Evolutionary conservation across 805 yeast genomes (phyloP).

Genomic region (Tetrapisispora namnaoensis): DNA sequence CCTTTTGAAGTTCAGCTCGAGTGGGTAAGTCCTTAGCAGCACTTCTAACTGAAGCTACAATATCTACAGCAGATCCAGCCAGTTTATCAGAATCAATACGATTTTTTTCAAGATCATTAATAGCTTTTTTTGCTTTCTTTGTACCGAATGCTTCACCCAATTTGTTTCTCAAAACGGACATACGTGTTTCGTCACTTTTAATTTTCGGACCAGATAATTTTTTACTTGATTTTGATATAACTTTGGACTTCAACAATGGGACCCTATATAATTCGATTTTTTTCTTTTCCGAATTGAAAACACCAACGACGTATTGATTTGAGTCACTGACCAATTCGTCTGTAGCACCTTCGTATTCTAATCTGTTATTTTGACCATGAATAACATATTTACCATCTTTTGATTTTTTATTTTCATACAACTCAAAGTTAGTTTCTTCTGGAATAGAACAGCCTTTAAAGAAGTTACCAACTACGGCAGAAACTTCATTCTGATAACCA

Average conservation of each 20-base stretch:
- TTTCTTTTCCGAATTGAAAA: constrained; percentile 60
- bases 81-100: constrained; percentile 77
- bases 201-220: constrained; percentile 52
- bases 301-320: constrained; percentile 58
- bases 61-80: constrained; percentile 64
- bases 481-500: constrained; percentile 36
- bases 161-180: constrained; percentile 59
- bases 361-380: constrained; percentile 68
- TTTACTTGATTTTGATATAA: constrained; percentile 52
- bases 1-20: constrained; percentile 47
- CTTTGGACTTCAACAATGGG: constrained; percentile 53
- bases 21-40: constrained; percentile 69
- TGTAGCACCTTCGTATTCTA: constrained; percentile 60
- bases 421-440: constrained; percentile 46
- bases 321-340: constrained; percentile 30
- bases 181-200: constrained; percentile 39
- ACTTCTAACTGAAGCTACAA: constrained; percentile 66
- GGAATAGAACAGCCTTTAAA: constrained; percentile 70
- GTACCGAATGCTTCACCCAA: constrained; percentile 97
- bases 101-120: constrained; percentile 70
- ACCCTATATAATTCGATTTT: constrained; percentile 54
- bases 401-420: constrained; percentile 40
- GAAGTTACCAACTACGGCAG: constrained; percentile 56
- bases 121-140: constrained; percentile 87
- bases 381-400: constrained; percentile 36